Conservation (phyloP, 306 rosid genomes). For the Malus domestica region DNA sequence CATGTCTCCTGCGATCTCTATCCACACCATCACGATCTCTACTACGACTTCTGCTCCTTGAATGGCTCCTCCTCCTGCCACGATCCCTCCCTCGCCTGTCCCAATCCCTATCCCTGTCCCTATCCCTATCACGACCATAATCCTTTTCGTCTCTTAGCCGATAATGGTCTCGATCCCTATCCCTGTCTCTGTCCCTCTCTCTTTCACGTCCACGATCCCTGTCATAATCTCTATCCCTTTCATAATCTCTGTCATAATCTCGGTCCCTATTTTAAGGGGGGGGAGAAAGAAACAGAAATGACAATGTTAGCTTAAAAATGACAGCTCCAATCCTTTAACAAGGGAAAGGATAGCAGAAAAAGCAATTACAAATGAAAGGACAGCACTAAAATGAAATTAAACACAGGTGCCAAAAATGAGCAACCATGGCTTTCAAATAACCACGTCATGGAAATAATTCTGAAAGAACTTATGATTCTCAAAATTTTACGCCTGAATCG, state of each 20-base stretch:
- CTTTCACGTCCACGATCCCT: conserved; percentile 72
- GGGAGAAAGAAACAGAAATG: not conserved
- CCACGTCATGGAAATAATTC: not conserved
- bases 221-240: conserved; percentile 61
- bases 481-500: not conserved
- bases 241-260: conserved; percentile 81
- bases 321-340: not conserved
- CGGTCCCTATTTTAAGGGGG: conserved; percentile 53
- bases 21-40: conserved; percentile 67
- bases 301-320: not conserved
- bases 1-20: conserved; percentile 61
- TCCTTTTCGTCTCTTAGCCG: conserved; percentile 61
- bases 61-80: conserved; percentile 78
- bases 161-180: conserved; percentile 45
- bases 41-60: conserved; percentile 89
- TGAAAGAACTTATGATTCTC: not conserved
- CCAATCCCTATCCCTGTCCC: conserved; percentile 31
- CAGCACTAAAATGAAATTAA: not conserved
- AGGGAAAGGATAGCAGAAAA: not conserved
- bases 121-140: conserved; percentile 61
- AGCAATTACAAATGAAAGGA: not conserved
- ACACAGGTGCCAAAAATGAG: not conserved
- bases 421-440: not conserved
- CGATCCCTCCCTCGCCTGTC: conserved; percentile 90
- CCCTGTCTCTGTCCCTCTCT: conserved; percentile 48